These are phyloP conservation scores for Epichloe elymi DNA, from an alignment of 2,329 filamentous ascomycete genomes.

Conservation along the genomic window DNA sequence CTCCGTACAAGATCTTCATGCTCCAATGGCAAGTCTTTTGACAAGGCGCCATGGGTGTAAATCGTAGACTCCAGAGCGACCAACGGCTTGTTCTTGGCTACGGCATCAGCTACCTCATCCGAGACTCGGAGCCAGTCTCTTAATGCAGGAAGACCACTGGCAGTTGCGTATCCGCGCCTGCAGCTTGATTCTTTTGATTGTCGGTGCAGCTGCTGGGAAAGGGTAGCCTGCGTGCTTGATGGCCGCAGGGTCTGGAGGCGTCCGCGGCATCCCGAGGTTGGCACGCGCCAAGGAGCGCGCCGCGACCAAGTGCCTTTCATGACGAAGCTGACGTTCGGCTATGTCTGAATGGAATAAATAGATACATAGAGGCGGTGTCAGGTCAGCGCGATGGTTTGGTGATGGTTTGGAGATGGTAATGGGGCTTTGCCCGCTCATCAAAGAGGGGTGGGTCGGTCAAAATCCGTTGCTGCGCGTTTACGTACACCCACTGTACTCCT, in stretches of 20 bases:
- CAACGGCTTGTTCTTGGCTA: slow-evolving; percentile 63
- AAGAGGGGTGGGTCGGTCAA: too few species aligned
- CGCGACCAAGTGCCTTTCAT: slow-evolving; percentile 1
- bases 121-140: slow-evolving; percentile 51
- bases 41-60: slow-evolving; percentile 85
- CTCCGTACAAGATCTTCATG: slow-evolving; percentile 71
- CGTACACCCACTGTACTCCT: too few species aligned
- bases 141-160: slow-evolving; percentile 13
- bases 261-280: background rate
- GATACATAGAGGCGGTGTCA: too few species aligned
- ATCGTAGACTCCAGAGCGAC: slow-evolving; percentile 94
- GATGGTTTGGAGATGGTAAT: too few species aligned
- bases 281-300: background rate
- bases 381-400: too few species aligned
- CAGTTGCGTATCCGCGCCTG: slow-evolving; percentile 5
- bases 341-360: too few species aligned
- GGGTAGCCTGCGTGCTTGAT: background rate
- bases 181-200: background rate
- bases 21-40: slow-evolving; percentile 59
- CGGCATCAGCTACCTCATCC: slow-evolving; percentile 68
- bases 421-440: too few species aligned
- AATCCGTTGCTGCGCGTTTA: too few species aligned
- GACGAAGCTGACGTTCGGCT: background rate
- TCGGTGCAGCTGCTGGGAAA: background rate
- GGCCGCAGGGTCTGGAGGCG: background rate